phyloP scores from a whole-genome alignment of 306 rosid species.

The Glycine latifolia region DNA sequence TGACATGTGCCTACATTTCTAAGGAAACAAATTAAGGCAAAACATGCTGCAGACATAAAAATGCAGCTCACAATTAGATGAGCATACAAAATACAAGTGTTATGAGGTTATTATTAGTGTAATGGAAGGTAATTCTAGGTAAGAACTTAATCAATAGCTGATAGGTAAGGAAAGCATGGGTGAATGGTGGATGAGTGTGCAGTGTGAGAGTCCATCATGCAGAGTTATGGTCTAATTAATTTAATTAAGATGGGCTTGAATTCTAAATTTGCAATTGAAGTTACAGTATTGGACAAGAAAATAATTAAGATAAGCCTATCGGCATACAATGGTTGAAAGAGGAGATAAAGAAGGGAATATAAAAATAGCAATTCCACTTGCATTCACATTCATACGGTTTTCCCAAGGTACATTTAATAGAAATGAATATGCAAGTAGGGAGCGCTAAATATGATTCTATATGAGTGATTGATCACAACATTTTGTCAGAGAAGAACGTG shows the following conservation, averaged over 20 bases:
- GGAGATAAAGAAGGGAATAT: not conserved
- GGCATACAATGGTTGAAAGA: not conserved
- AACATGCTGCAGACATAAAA: constrained; percentile 23
- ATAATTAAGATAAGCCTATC: not conserved
- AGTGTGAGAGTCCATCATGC: not conserved
- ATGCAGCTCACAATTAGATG: constrained; percentile 12
- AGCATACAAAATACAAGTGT: not conserved
- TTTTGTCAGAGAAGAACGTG: constrained; percentile 50
- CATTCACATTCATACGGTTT: constrained; percentile 13
- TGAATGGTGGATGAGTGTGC: constrained; percentile 31
- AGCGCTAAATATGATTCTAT: constrained; percentile 27
- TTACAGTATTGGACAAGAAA: constrained; percentile 1
- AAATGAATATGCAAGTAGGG: constrained; percentile 9
- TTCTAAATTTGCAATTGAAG: constrained; percentile 22
- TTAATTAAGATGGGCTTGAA: constrained; percentile 17
- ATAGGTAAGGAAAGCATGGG: constrained; percentile 11
- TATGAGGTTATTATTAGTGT: not conserved
- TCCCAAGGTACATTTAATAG: not conserved
- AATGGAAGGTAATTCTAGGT: constrained; percentile 11
- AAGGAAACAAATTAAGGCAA: not conserved
- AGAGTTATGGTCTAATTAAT: constrained; percentile 38
- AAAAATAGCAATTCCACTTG: constrained; percentile 21
- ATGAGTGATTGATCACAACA: constrained; percentile 23
- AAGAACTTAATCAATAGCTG: not conserved
- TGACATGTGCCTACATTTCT: constrained; percentile 21